Base-by-base conservation (phyloP, 116 monocot species). In the Posidonia oceanica region DNA sequence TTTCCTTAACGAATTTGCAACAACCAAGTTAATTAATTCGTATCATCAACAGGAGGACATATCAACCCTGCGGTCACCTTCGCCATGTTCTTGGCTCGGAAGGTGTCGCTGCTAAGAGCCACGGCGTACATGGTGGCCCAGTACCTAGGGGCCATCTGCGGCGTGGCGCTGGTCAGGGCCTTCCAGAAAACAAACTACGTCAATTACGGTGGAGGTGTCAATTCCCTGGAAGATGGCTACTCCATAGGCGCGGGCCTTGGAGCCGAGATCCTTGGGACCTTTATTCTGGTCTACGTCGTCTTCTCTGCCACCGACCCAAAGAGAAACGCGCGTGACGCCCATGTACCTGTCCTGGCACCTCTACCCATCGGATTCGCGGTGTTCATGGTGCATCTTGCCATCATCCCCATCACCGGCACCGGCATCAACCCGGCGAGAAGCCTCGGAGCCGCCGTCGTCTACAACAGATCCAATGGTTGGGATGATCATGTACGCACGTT, bases 221-320 rank as follows among this genome's bases (percentile, higher is more conserved):
- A 77, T 58, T 14, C 5, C 36, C 70, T 76, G 18, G 1, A 5
- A 13, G 14, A 5, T 0, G 71, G 76, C 40, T 76, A 76, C 80
- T 71, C 73, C 52, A 83, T 62, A 69, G 86, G 83, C 52, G 72
- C 77, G 20, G 86, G 83, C 54, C 82, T 91, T 52, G 90, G 72
- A 15, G 93, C 93, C 0, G 91, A 91, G 82, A 91, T 87, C 76
- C 79, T 91, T 76, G 91, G 91, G 62, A 91, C 91, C 68, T 90
- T 90, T 71, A 82, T 90, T 37, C 90, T 90, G 54, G 89, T 90
- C 75, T 90, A 90, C 89, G 83, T 82, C 63, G 90, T 90, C 75
- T 84, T 90, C 80, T 84, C 91, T 37, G 91, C 91, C 81, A 91
- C 87, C 68, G 91, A 91, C 66, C 87, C 87, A 39, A 91, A 91